Conservation (phyloP, 2,329 filamentous ascomycete species). For the Rhynchosporium graminicola region DNA sequence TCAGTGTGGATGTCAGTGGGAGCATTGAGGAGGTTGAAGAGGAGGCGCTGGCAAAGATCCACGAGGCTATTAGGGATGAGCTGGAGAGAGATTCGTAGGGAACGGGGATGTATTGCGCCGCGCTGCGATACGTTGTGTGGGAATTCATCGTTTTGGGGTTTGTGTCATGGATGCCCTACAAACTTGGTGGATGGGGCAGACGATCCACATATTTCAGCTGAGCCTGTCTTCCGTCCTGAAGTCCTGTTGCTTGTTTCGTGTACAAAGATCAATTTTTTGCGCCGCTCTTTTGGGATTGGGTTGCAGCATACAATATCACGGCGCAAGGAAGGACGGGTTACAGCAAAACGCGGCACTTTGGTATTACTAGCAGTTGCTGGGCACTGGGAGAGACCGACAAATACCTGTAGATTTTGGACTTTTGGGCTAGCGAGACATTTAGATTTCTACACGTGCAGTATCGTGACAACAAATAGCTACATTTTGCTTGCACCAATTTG, state of each 20-base stretch:
- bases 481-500: not conserved
- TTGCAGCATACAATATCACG: slow-evolving; percentile 12
- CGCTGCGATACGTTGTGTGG: not conserved
- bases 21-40: slow-evolving; percentile 59
- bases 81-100: slow-evolving; percentile 23
- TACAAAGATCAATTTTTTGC: not conserved
- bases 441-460: slow-evolving; percentile 12
- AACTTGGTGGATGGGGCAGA: not conserved
- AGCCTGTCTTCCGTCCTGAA: not conserved
- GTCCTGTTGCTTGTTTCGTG: slow-evolving; percentile 2
- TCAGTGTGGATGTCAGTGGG: slow-evolving; percentile 68
- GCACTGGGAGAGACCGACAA: not conserved
- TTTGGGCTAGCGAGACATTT: slow-evolving; percentile 8
- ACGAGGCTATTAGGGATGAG: slow-evolving; percentile 27
- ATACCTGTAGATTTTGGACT: not conserved
- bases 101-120: not conserved
- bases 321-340: slow-evolving; percentile 10
- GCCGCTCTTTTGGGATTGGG: slow-evolving; percentile 5
- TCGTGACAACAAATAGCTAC: slow-evolving; percentile 11
- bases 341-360: slow-evolving; percentile 15
- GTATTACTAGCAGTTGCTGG: slow-evolving; percentile 11
- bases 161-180: slow-evolving; percentile 1
- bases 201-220: not conserved
- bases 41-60: slow-evolving; percentile 59
- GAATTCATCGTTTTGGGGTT: not conserved